Percentiles rank a stretch among this genome's conserved stretches.
phyloP scores from a whole-genome alignment of 345 rosid species.

The Acer campestre region DNA sequence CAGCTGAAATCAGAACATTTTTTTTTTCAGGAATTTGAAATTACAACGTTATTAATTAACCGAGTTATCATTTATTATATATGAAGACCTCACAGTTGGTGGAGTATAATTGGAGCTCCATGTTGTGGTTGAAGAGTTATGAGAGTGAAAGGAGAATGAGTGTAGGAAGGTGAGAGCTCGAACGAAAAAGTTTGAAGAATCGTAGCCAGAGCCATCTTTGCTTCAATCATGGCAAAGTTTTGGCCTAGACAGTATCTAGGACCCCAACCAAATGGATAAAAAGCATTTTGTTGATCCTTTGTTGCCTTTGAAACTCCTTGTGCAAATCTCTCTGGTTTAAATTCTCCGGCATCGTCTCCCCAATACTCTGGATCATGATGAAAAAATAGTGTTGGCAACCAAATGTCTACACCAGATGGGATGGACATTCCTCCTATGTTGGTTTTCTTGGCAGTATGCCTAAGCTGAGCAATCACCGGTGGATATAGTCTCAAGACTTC shows the following conservation, averaged over 20 bases:
- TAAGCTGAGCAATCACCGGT: neutral
- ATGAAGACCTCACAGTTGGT: constrained; percentile 3
- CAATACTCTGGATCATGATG: constrained; percentile 27
- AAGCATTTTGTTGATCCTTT: constrained; percentile 23
- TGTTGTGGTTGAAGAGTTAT: constrained; percentile 26
- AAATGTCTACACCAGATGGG: constrained; percentile 18
- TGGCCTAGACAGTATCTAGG: constrained; percentile 32
- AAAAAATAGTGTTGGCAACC: constrained; percentile 19
- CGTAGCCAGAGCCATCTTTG: constrained; percentile 27
- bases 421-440: constrained; percentile 29
- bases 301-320: constrained; percentile 32
- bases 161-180: constrained; percentile 24
- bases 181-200: constrained; percentile 31
- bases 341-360: constrained; percentile 37
- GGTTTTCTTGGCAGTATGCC: neutral
- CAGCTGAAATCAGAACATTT: too few species aligned
- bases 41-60: too few species aligned
- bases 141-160: constrained; percentile 24
- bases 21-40: too few species aligned
- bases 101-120: constrained; percentile 29
- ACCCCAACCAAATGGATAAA: constrained; percentile 33
- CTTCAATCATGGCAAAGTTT: constrained; percentile 34
- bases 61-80: neutral
- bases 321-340: constrained; percentile 34
- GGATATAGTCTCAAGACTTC: constrained; percentile 30